These are phyloP conservation scores for Hawksworthiomyces lignivorus DNA, from an alignment of 2,329 filamentous ascomycete genomes.

Conservation along the genomic window DNA sequence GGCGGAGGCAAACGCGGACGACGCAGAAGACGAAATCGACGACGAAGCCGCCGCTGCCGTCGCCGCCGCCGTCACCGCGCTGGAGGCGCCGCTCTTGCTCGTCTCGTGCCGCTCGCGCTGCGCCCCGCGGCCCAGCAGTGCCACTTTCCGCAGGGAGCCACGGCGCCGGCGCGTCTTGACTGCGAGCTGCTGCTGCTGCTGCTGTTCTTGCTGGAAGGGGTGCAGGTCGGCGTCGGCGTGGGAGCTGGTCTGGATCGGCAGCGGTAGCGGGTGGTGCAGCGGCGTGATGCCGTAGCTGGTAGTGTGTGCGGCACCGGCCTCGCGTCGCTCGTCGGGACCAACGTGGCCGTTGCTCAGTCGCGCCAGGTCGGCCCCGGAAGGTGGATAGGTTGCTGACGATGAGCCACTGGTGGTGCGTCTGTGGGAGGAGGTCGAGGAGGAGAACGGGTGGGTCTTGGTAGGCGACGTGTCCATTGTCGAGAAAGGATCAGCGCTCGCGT, in stretches of 20 bases:
- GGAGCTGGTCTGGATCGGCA: slow-evolving; percentile 13
- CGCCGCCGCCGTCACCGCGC: background rate
- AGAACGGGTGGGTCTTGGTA: background rate
- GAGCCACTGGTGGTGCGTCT: slow-evolving; percentile 5
- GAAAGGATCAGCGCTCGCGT: no score
- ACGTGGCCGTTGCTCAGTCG: no score
- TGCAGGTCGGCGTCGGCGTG: slow-evolving; percentile 3
- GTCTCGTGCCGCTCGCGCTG: slow-evolving; percentile 50
- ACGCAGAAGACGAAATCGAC: background rate
- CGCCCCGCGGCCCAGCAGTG: slow-evolving; percentile 67
- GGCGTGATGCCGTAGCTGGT: slow-evolving; percentile 16
- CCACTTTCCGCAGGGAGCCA: slow-evolving; percentile 81
- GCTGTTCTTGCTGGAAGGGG: background rate
- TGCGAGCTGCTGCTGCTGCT: slow-evolving; percentile 31
- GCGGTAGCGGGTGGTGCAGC: background rate
- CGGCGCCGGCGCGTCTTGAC: slow-evolving; percentile 61
- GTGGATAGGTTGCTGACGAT: no score
- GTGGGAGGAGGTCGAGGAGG: background rate
- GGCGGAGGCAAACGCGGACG: background rate
- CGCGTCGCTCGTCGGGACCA: background rate
- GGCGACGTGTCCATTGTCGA: background rate
- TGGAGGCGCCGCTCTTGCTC: background rate
- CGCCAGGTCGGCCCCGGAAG: no score
- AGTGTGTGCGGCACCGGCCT: background rate
- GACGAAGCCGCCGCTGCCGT: slow-evolving; percentile 1